Evolutionary conservation across 169 alveolate genomes (phyloP).

Genomic region (Cyclospora cayetanensis): DNA sequence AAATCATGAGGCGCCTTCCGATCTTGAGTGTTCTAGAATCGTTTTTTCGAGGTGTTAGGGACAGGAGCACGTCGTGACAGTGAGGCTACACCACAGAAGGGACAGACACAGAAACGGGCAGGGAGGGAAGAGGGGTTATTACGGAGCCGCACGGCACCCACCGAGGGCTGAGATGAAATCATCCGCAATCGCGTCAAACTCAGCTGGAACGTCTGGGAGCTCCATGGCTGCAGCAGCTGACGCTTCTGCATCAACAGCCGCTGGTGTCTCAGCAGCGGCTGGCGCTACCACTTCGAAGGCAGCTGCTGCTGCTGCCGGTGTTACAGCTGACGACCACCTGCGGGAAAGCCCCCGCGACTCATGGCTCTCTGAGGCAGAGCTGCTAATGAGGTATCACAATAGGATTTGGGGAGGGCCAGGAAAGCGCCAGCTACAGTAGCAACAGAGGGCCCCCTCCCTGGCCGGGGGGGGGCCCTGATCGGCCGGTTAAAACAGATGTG

Average conservation of each 20-base stretch:
- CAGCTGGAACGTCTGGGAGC: conserved; percentile 48
- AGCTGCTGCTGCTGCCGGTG: conserved; percentile 54
- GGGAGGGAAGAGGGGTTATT: neutral
- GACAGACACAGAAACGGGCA: neutral
- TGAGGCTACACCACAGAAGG: neutral
- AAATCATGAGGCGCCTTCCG: too few relatives aligned
- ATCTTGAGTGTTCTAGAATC: too few relatives aligned
- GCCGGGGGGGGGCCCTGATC: too few relatives aligned
- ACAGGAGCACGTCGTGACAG: too few relatives aligned
- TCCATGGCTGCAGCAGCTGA: conserved; percentile 53
- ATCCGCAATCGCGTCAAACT: conserved; percentile 52
- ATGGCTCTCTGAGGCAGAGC: conserved; percentile 54
- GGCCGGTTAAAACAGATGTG: too few relatives aligned
- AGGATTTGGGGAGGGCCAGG: too few relatives aligned
- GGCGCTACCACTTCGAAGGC: too few relatives aligned
- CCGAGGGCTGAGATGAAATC: conserved; percentile 55
- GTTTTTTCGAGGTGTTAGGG: too few relatives aligned
- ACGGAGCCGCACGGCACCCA: neutral
- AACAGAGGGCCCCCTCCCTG: too few relatives aligned
- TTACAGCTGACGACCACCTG: conserved; percentile 32
- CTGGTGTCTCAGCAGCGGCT: conserved; percentile 54
- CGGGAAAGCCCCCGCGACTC: conserved; percentile 40
- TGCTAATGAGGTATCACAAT: too few relatives aligned
- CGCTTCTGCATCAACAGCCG: conserved; percentile 44
- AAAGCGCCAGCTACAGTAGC: too few relatives aligned